Conservation (phyloP, 495 filamentous ascomycete species). For the Hypoxylon cercidicola region DNA sequence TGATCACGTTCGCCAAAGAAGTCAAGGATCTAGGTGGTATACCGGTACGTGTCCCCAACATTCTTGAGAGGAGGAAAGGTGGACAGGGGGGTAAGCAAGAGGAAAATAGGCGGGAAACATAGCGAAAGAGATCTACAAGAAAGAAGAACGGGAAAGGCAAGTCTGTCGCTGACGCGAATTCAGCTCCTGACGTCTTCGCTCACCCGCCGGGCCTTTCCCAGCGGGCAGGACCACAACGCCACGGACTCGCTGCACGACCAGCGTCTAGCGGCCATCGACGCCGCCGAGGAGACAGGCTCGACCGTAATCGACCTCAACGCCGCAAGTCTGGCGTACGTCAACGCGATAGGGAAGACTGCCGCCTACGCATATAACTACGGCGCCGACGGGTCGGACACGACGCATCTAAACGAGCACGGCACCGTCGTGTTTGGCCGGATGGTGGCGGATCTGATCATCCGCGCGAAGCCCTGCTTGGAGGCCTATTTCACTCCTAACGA, state of each 20-base stretch:
- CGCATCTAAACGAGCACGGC: slow-evolving; percentile 59
- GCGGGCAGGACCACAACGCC: slow-evolving; percentile 46
- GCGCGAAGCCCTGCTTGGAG: slow-evolving; percentile 34
- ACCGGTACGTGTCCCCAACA: slow-evolving; percentile 43
- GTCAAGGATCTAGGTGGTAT: slow-evolving; percentile 51
- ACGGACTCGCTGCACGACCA: slow-evolving; percentile 54
- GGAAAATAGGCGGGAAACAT: background rate
- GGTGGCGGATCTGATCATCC: slow-evolving; percentile 53
- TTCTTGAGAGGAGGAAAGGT: background rate
- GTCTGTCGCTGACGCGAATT: slow-evolving; percentile 6
- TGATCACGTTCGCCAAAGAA: slow-evolving; percentile 54
- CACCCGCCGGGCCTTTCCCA: slow-evolving; percentile 53
- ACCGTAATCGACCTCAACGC: slow-evolving; percentile 57
- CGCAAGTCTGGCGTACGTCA: slow-evolving; percentile 54
- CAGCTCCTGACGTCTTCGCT: slow-evolving; percentile 54
- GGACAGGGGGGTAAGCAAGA: background rate
- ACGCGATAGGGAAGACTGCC: slow-evolving; percentile 55
- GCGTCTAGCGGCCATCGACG: slow-evolving; percentile 51
- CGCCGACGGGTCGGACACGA: slow-evolving; percentile 49
- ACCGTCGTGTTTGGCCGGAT: slow-evolving; percentile 59
- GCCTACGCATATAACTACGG: slow-evolving; percentile 55
- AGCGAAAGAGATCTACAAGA: background rate
- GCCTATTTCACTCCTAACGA: slow-evolving; percentile 44
- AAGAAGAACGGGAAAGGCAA: background rate
- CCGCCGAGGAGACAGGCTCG: slow-evolving; percentile 43